These are phyloP conservation scores for Saccharomycopsis schoenii DNA, from an alignment of 805 yeast species.

Conservation along the genomic window DNA sequence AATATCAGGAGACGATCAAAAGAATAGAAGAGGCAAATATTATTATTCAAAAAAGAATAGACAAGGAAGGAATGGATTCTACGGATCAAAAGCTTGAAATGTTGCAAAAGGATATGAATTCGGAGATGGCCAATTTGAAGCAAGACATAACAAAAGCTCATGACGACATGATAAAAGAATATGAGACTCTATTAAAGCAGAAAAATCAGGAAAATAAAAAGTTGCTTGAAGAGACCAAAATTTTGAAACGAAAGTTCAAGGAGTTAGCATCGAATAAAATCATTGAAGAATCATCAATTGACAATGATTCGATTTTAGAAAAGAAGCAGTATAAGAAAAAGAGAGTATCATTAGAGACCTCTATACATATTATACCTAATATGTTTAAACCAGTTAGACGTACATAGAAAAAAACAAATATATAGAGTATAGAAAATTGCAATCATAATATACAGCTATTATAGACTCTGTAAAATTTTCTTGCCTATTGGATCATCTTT, in stretches of 20 bases:
- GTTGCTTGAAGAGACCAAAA: slow-evolving; percentile 10
- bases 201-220: slow-evolving; percentile 1
- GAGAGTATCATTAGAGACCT: slow-evolving; percentile 4
- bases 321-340: not conserved
- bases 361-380: not conserved
- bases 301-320: not conserved
- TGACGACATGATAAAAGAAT: not conserved
- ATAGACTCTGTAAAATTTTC: not conserved
- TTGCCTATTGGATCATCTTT: not conserved
- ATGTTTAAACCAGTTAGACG: slow-evolving; percentile 3
- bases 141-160: slow-evolving; percentile 2
- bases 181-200: not conserved
- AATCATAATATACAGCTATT: not conserved
- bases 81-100: slow-evolving; percentile 33
- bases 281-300: not conserved
- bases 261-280: not conserved
- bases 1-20: slow-evolving; percentile 7
- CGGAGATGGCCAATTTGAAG: slow-evolving; percentile 13
- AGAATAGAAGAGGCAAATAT: slow-evolving; percentile 13
- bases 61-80: slow-evolving; percentile 36
- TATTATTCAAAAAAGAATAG: slow-evolving; percentile 34
- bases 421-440: not conserved
- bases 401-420: not conserved
- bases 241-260: slow-evolving; percentile 3
- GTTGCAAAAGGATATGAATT: slow-evolving; percentile 8